Conservation (phyloP, 495 filamentous ascomycete genomes). For the Pseudomonodictys pantanalensis region DNA sequence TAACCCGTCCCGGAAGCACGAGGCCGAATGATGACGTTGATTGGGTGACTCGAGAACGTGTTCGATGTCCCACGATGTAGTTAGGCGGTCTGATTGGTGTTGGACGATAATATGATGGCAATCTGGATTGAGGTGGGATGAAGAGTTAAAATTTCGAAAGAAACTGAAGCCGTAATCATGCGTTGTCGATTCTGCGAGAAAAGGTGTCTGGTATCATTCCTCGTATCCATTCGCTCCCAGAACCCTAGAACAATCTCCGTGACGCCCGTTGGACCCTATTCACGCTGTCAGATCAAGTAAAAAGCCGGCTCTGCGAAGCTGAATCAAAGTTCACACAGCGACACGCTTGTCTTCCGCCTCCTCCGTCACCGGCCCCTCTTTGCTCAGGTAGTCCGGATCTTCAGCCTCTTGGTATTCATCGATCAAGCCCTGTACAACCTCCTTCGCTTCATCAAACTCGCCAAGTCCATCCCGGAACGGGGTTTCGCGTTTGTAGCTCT, state of each 20-base stretch:
- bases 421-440: constrained; percentile 83
- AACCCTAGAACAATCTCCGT: not conserved
- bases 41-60: not conserved
- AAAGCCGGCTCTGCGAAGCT: not conserved
- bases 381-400: constrained; percentile 70
- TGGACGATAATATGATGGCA: too few species aligned
- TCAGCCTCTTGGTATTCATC: constrained; percentile 96
- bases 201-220: not conserved
- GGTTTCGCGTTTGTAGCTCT: constrained; percentile 89
- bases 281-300: too few species aligned
- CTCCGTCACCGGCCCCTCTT: constrained; percentile 9
- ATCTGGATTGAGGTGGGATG: too few species aligned
- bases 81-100: too few species aligned
- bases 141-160: too few species aligned
- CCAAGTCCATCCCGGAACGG: constrained; percentile 86
- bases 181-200: not conserved
- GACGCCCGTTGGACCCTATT: too few species aligned
- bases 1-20: not conserved
- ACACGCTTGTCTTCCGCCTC: constrained; percentile 24
- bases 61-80: too few species aligned
- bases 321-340: not conserved
- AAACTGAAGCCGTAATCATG: too few species aligned
- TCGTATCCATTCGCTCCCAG: not conserved
- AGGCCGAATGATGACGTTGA: not conserved
- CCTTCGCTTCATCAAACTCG: constrained; percentile 91